A percentile compares a stretch with the other conserved stretches of the same genome.
Evolutionary conservation across 352 stramenopile genomes (phyloP).

Genomic region (Albugo laibachii): DNA sequence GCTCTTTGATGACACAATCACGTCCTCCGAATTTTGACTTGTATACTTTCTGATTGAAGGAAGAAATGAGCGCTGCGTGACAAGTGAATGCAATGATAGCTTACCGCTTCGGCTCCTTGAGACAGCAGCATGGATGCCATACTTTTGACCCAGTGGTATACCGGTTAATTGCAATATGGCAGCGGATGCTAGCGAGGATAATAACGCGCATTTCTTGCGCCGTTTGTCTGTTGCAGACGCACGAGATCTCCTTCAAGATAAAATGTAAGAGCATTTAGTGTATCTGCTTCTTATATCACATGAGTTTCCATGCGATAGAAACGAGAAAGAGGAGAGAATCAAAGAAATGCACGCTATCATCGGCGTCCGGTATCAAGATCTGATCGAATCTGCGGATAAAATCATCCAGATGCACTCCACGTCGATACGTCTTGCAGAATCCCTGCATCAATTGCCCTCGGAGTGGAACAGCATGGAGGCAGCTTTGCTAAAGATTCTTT

Average conservation of each 20-base stretch:
- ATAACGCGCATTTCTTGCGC: slow-evolving; percentile 38
- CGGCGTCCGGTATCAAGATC: slow-evolving; percentile 78
- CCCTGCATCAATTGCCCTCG: slow-evolving; percentile 69
- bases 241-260: slow-evolving; percentile 61
- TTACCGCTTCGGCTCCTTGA: slow-evolving; percentile 61
- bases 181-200: background rate
- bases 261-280: slow-evolving; percentile 19
- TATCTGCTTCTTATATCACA: background rate
- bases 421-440: slow-evolving; percentile 51
- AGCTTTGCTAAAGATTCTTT: slow-evolving; percentile 6
- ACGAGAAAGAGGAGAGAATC: slow-evolving; percentile 73
- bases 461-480: slow-evolving; percentile 54
- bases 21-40: slow-evolving; percentile 42
- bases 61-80: background rate
- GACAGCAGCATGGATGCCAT: slow-evolving; percentile 38
- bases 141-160: background rate
- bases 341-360: slow-evolving; percentile 88
- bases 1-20: slow-evolving; percentile 63
- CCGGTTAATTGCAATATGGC: background rate
- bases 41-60: slow-evolving; percentile 39
- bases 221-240: slow-evolving; percentile 63
- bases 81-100: slow-evolving; percentile 3
- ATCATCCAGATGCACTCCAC: slow-evolving; percentile 86
- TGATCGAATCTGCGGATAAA: slow-evolving; percentile 85
- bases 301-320: slow-evolving; percentile 8